Evolutionary conservation across 495 filamentous ascomycete species (phyloP), one percentile per base, ranked within the genome.

Genomic region (Penicillium coprophilum): DNA sequence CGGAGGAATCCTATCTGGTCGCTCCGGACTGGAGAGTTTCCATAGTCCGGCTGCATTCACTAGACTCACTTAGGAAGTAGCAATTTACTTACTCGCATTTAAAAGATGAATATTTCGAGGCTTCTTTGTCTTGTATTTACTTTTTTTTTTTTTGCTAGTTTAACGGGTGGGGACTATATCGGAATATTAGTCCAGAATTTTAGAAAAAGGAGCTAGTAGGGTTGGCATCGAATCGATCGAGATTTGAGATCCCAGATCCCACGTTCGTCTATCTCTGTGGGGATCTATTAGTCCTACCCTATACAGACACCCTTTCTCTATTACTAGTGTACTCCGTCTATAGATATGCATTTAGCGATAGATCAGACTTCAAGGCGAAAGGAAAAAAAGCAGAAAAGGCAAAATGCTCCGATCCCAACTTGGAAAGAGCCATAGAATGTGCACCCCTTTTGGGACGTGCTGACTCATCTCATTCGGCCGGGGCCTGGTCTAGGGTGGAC

Each of bases 221-320:
- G 60, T 56, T 62, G 49, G 30, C 28, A 20, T 40, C n/a, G 3
- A 28, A 34, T 49, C 43, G 54, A 63, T 63, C 53, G 53, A 54
- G 61, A 64, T 60, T 53, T 17, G 4, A 53, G 60, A 64, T 60
- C 56, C 21, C 11, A 53, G 61, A 63, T 63, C 57, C 34, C 56
- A 46, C 44, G 50, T 39, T 55, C 50, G 30, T 45, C 24, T 20
- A 54, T 60, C 57, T 50, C 45, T 57, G 57, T 55, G 61, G 51
- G 55, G 61, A 57, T 60, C 50, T 4, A 44, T 23, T 50, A 21
- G 31, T 47, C 23, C 21, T 60, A 46, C 41, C 21, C 45, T 45
- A 38, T 55, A 47, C 32, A 17, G 8, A 38, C 34, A 0, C 17
- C n/a, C 15, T 8, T 8, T 36, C 5, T 7, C 34, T 27, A 27